A percentile compares a stretch with the other conserved stretches of the same genome.
These are phyloP conservation scores for Fusarium torreyae DNA, from an alignment of 2,329 filamentous ascomycete genomes.

Conservation along the genomic window DNA sequence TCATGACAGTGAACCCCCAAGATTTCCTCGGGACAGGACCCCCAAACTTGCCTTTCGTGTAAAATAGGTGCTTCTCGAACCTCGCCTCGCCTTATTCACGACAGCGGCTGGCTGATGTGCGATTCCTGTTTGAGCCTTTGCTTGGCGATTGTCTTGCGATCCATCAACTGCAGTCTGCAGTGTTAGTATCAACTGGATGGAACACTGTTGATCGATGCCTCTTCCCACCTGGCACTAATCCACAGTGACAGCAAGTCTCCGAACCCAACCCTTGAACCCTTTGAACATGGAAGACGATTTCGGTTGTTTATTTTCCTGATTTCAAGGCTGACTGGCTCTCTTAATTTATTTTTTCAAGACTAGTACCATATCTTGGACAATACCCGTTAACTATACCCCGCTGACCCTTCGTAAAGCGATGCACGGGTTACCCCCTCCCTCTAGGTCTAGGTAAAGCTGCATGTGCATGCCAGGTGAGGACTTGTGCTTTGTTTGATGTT, in stretches of 20 bases:
- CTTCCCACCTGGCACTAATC: conserved; percentile 15
- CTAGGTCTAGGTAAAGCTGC: background rate
- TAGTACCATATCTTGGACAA: no score
- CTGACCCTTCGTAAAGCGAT: conserved; percentile 14
- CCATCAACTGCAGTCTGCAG: background rate
- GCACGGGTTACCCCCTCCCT: conserved; percentile 3
- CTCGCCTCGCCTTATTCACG: background rate
- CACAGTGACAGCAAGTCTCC: conserved; percentile 22
- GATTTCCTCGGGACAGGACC: conserved; percentile 6
- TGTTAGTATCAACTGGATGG: background rate
- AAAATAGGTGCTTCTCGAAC: background rate
- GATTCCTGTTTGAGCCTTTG: background rate
- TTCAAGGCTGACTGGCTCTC: conserved; percentile 9
- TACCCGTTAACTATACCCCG: conserved; percentile 6
- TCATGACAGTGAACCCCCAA: conserved; percentile 22
- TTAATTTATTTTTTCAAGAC: background rate
- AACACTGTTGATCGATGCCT: conserved; percentile 34
- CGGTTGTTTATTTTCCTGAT: conserved; percentile 32
- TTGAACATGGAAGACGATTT: conserved; percentile 5
- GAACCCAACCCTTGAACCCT: conserved; percentile 20
- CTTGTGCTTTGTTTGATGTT: background rate
- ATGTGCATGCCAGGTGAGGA: conserved; percentile 1
- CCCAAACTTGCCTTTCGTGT: conserved; percentile 15
- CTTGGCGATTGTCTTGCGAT: conserved; percentile 8
- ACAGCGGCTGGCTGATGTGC: no score